phyloP scores from a whole-genome alignment of 2,329 filamentous ascomycete genomes.

The Calonectria montana region DNA sequence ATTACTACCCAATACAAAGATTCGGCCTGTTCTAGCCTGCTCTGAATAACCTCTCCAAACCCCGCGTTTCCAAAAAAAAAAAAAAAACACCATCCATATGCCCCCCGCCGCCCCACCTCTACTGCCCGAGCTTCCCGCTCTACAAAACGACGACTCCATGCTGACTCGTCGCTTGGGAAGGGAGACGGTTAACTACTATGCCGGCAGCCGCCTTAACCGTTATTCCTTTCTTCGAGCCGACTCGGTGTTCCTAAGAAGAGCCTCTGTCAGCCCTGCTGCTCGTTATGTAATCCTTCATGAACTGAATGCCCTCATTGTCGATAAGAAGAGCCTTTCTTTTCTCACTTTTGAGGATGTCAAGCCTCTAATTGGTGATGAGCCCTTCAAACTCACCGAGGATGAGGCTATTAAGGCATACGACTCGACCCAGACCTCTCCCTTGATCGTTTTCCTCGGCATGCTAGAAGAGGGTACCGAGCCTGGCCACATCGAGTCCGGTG shows the following conservation, averaged over 20 bases:
- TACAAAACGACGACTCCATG: conserved; percentile 70
- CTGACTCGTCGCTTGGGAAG: conserved; percentile 81
- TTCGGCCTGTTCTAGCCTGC: not conserved
- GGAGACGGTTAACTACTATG: conserved; percentile 87
- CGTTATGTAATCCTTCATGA: conserved; percentile 83
- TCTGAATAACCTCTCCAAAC: not conserved
- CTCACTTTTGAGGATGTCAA: conserved; percentile 76
- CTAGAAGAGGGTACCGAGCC: conserved; percentile 71
- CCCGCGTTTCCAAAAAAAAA: conserved; percentile 13
- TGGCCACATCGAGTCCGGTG: conserved; percentile 39
- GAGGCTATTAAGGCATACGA: conserved; percentile 80
- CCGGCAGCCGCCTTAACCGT: conserved; percentile 81
- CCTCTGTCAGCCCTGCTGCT: conserved; percentile 73
- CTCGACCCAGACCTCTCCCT: conserved; percentile 73
- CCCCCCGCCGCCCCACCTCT: conserved; percentile 48
- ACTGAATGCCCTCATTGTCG: conserved; percentile 76
- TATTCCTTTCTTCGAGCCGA: conserved; percentile 82
- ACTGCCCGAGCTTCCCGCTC: conserved; percentile 57
- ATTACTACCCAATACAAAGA: conserved; percentile 18
- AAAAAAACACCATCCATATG: conserved; percentile 30
- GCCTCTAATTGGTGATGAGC: conserved; percentile 75
- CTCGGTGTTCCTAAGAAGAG: conserved; percentile 74
- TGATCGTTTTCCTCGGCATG: conserved; percentile 87
- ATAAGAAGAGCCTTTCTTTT: conserved; percentile 71
- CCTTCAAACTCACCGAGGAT: conserved; percentile 78